Base-by-base conservation (phyloP, 2,329 filamentous ascomycete species). In the Hypomyces perniciosus region DNA sequence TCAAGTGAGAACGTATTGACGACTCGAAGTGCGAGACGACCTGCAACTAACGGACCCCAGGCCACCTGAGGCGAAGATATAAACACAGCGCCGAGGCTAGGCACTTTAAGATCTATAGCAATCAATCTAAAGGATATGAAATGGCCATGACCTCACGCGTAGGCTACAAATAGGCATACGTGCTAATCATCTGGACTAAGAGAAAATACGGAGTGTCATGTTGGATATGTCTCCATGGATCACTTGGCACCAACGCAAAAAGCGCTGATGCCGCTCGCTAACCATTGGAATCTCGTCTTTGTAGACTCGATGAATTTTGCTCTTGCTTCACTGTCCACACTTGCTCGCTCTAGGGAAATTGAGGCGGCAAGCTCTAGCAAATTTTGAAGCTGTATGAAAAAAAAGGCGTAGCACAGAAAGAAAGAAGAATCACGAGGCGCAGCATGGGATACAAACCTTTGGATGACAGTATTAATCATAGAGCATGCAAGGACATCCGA, bases 261-360 rank as follows among this genome's bases (percentile, higher is more conserved):
- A 55, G 55, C 48, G 52, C 55, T 34, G 56, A 55, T 59, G 51
- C 63, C 63, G 60, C 57, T 56, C 56, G 68, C 64, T 58, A 61
- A 55, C 60, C 60, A 31, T 46, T 59, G 66, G 64, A 65, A 63
- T 53, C 58, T 58, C 45, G 51, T 52, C 38, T 43, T 48, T 54
- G 53, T 54, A 56, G 58, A 58, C 52, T 48, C 51, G 57, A 54
- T 57, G 54, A 60, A 59, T 71, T 71, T 78, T 70, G 53, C 70
- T 84, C 60, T 84, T 74, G 80, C 80, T 84, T 84, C 80, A 81
- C 69, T 81, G 80, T 84, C 80, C 80, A 83, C 80, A 83, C 80
- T 79, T 80, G 77, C 74, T 66, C 79, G 78, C 72, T 75, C 72
- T 81, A 68, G 71, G 61, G 65, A 63, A 61, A 63, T 65, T 69